phyloP scores from a whole-genome alignment of 441 rosid genomes.

The Corymbia citriodora region DNA sequence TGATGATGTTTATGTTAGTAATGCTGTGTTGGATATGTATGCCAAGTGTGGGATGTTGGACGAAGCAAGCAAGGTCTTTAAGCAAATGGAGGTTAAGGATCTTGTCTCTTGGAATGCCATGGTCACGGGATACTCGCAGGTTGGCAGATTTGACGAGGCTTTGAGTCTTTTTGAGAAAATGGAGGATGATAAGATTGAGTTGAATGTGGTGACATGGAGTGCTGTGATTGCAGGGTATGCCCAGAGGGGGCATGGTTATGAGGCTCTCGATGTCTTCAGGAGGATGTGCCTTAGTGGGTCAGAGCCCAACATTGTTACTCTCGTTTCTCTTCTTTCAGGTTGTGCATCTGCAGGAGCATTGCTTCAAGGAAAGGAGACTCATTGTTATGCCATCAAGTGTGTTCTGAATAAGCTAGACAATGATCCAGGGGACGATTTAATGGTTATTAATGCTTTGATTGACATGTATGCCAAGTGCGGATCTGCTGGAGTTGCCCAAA shows the following conservation, averaged over 20 bases:
- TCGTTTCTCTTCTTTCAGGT: constrained; percentile 77
- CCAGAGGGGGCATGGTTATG: constrained; percentile 57
- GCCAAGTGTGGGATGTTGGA: constrained; percentile 73
- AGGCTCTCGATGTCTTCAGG: constrained; percentile 64
- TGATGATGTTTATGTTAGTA: constrained; percentile 62
- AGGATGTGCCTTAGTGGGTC: constrained; percentile 52
- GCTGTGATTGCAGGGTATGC: constrained; percentile 88
- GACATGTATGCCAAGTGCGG: constrained; percentile 90
- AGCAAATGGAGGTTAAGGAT: constrained; percentile 53
- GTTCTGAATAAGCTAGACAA: constrained; percentile 29
- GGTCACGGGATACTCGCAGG: constrained; percentile 79
- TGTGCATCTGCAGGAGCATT: constrained; percentile 73
- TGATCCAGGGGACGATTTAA: constrained; percentile 37
- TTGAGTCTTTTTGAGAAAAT: constrained; percentile 53
- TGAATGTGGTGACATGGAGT: constrained; percentile 88
- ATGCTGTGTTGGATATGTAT: constrained; percentile 80
- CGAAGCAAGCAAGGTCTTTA: constrained; percentile 53
- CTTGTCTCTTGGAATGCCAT: constrained; percentile 92
- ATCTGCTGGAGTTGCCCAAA: constrained; percentile 29
- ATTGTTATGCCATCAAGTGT: constrained; percentile 58
- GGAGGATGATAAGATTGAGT: constrained; percentile 48
- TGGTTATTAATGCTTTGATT: constrained; percentile 62
- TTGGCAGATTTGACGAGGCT: constrained; percentile 63
- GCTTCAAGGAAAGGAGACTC: constrained; percentile 70
- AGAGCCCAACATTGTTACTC: constrained; percentile 69